Evolutionary conservation across 2,329 filamentous ascomycete species (phyloP).

Genomic region (Paraconiothyrium brasiliense): DNA sequence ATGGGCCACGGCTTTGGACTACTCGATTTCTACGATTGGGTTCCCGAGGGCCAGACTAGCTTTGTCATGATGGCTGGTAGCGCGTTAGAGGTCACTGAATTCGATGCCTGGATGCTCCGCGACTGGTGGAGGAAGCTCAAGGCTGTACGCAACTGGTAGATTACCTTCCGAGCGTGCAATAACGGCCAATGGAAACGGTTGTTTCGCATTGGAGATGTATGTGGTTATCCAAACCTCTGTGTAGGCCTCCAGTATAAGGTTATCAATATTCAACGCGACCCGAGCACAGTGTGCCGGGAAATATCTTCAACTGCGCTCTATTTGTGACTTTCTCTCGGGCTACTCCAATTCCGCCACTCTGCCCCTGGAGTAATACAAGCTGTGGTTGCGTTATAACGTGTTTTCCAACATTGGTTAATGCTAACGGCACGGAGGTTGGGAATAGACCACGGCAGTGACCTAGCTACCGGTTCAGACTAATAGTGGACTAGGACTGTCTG

Average conservation of each 20-base stretch:
- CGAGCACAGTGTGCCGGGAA: neutral
- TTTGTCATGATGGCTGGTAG: conserved; percentile 60
- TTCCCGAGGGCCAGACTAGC: conserved; percentile 51
- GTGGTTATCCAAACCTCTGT: neutral
- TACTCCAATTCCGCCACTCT: no score
- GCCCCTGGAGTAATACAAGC: neutral
- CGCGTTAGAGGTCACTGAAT: conserved; percentile 55
- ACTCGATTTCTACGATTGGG: conserved; percentile 56
- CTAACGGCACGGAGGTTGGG: no score
- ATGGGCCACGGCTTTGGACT: conserved; percentile 55
- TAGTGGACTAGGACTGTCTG: no score
- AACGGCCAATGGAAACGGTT: neutral
- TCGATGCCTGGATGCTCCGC: conserved; percentile 60
- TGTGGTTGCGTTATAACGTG: neutral
- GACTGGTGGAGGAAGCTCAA: conserved; percentile 57
- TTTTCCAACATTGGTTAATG: no score
- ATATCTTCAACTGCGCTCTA: neutral
- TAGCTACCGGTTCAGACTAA: no score
- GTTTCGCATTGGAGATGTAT: neutral
- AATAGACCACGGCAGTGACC: no score
- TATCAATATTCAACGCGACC: neutral
- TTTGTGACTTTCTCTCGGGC: no score
- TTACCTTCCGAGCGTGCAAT: no score
- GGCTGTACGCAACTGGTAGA: conserved; percentile 27
- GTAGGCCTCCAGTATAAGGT: neutral